Percentiles rank a stretch among this genome's conserved stretches.
Conservation (phyloP, 2,329 filamentous ascomycete genomes). For the Leptographium galeiforme region DNA sequence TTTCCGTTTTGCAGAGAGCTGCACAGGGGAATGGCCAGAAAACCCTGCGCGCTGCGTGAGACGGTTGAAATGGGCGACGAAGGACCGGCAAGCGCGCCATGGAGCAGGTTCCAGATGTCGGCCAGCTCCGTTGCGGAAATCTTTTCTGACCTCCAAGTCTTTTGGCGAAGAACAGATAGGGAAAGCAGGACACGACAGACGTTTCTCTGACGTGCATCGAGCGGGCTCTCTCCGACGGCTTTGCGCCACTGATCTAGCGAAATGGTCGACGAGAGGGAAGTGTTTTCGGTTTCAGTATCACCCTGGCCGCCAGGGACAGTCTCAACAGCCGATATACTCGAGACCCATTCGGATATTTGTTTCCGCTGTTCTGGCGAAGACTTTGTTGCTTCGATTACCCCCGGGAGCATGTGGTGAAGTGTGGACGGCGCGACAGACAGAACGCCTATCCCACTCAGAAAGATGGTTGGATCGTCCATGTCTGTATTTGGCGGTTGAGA, state of each 20-base stretch:
- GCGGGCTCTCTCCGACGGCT: not conserved
- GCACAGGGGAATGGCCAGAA: conserved; percentile 21
- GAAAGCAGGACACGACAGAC: not conserved
- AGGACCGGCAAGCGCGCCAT: not conserved
- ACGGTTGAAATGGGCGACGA: not conserved
- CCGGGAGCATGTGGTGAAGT: not conserved
- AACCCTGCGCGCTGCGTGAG: conserved; percentile 20
- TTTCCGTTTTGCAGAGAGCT: conserved; percentile 17
- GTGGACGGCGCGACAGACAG: not conserved
- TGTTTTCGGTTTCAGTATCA: not conserved
- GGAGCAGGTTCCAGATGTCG: not conserved
- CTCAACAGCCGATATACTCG: not conserved
- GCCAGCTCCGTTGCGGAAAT: not conserved
- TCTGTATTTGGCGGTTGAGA: not conserved
- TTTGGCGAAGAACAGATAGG: not conserved
- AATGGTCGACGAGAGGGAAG: not conserved
- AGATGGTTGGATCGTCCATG: not conserved
- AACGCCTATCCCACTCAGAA: not conserved
- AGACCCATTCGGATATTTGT: not conserved
- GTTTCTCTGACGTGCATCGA: not conserved
- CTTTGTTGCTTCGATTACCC: not conserved
- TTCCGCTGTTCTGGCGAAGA: not conserved
- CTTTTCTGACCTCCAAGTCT: not conserved
- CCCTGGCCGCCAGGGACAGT: not conserved
- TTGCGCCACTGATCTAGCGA: not conserved